Conservation (phyloP, 2,329 filamentous ascomycete species). For the Botryosphaeria agaves region DNA sequence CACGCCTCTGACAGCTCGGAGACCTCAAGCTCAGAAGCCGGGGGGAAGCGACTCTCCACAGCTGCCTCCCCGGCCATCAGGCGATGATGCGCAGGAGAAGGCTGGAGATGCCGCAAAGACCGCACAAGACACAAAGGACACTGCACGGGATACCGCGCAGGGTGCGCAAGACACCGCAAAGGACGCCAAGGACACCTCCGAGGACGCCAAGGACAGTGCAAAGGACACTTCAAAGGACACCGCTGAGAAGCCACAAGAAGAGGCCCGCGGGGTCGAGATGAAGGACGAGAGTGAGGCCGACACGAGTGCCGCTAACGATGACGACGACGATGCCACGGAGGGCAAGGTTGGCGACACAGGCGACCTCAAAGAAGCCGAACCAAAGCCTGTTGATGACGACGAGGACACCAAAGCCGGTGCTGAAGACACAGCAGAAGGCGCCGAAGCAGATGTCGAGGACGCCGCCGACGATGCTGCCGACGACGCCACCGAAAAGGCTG, state of each 20-base stretch:
- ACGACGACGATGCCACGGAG: constrained; percentile 17
- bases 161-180: constrained; percentile 1
- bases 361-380: constrained; percentile 26
- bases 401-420: constrained; percentile 15
- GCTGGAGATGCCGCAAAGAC: constrained; percentile 13
- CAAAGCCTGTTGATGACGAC: constrained; percentile 25
- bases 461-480: constrained; percentile 8
- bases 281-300: constrained; percentile 15
- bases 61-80: constrained; percentile 14
- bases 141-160: background rate
- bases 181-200: constrained; percentile 2
- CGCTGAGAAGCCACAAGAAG: constrained; percentile 19
- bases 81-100: constrained; percentile 14
- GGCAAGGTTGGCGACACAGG: constrained; percentile 30
- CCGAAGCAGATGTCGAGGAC: constrained; percentile 13
- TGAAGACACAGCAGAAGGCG: constrained; percentile 17
- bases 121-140: constrained; percentile 9
- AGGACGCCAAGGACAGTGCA: constrained; percentile 9
- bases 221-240: constrained; percentile 14
- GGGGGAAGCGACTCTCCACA: constrained; percentile 16
- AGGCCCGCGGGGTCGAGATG: constrained; percentile 17
- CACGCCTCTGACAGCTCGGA: no score
- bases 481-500: constrained; percentile 8
- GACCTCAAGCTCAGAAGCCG: constrained; percentile 7
- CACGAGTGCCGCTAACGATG: constrained; percentile 16